phyloP scores from a whole-genome alignment of 1,284 basidiomycete species.

The Naganishia sp. region DNA sequence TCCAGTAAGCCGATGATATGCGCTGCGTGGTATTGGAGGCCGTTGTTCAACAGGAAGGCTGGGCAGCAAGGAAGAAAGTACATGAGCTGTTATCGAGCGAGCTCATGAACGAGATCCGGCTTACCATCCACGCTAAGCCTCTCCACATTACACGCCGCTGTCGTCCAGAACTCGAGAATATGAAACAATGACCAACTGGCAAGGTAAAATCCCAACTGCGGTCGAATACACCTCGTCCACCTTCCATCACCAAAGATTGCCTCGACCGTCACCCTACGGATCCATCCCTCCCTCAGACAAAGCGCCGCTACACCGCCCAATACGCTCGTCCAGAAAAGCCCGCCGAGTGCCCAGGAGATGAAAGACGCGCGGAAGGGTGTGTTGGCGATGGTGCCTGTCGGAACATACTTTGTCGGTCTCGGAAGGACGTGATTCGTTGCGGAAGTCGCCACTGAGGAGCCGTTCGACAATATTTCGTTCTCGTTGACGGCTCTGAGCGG shows the following conservation, averaged over 20 bases:
- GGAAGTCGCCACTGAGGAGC: background rate
- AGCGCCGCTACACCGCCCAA: constrained; percentile 20
- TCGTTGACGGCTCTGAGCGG: background rate
- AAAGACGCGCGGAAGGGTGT: constrained; percentile 72
- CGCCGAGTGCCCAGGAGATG: constrained; percentile 74
- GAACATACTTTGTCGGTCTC: constrained; percentile 42
- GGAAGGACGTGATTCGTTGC: constrained; percentile 36
- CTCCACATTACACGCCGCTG: constrained; percentile 90
- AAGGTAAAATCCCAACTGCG: constrained; percentile 78
- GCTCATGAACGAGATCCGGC: constrained; percentile 42
- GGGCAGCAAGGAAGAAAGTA: background rate
- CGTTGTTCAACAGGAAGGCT: constrained; percentile 96
- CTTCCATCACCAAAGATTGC: constrained; percentile 33
- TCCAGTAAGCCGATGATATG: constrained; percentile 77
- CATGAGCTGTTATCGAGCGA: background rate
- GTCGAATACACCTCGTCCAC: constrained; percentile 66
- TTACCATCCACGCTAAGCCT: constrained; percentile 91
- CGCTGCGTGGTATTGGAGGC: constrained; percentile 78
- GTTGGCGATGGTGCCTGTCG: constrained; percentile 72
- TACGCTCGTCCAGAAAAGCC: constrained; percentile 47
- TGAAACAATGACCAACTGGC: constrained; percentile 84
- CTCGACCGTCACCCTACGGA: constrained; percentile 61
- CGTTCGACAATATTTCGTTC: background rate
- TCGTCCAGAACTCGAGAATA: constrained; percentile 91
- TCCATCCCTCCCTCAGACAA: constrained; percentile 59